Conservation (phyloP, 73 alveolate species). For the Paraurostyla sp. region DNA sequence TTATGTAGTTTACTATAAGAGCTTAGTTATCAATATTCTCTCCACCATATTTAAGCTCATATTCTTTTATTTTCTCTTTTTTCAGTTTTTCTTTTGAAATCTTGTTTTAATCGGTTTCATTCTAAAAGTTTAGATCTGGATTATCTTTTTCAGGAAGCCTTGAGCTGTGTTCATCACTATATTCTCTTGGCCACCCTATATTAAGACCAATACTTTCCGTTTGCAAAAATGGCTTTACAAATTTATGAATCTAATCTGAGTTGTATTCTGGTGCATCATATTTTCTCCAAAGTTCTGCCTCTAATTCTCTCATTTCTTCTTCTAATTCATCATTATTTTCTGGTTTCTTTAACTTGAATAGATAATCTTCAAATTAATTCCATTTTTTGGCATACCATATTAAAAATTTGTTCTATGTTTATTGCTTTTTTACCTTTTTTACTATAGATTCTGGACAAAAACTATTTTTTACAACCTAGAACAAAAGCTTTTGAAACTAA, state of each 20-base stretch:
- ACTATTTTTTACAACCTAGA: not conserved
- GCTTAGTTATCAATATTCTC: slow-evolving; percentile 3
- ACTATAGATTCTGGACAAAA: not conserved
- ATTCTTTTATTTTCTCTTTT: not conserved
- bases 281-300: not conserved
- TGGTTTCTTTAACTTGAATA: not conserved
- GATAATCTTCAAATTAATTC: not conserved
- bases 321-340: not conserved
- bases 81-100: not conserved
- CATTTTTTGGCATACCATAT: not conserved
- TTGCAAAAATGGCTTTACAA: not conserved
- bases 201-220: not conserved
- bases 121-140: not conserved
- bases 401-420: not conserved
- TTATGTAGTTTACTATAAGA: slow-evolving; percentile 18
- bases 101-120: slow-evolving; percentile 12
- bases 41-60: slow-evolving; percentile 31
- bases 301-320: not conserved
- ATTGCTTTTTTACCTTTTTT: not conserved
- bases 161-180: not conserved
- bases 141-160: not conserved
- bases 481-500: not conserved
- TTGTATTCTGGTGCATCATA: not conserved
- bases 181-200: not conserved
- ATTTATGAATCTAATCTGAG: not conserved